phyloP scores from a whole-genome alignment of 345 rosid genomes.

The Salix dunnii region DNA sequence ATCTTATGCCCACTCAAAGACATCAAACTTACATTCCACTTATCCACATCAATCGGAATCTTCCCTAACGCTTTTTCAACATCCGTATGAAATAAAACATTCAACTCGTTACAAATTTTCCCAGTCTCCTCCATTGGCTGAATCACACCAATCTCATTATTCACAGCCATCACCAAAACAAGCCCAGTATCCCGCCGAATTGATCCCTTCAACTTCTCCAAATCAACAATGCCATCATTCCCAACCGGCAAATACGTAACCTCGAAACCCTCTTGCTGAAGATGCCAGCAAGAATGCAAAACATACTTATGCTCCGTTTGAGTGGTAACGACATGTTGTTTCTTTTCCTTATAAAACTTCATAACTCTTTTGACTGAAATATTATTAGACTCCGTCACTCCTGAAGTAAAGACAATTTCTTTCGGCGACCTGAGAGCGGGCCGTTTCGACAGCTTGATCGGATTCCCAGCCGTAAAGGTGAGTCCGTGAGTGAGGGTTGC shows the following conservation, averaged over 20 bases:
- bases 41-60: conserved; percentile 80
- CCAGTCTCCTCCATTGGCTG: conserved; percentile 96
- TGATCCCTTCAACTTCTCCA: conserved; percentile 54
- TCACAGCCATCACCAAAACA: conserved; percentile 91
- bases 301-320: conserved; percentile 99
- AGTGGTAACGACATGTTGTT: conserved; percentile 81
- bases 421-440: conserved; percentile 74
- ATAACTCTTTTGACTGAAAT: conserved; percentile 84
- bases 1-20: conserved; percentile 91
- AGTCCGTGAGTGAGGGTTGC: conserved; percentile 95
- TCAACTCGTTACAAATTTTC: conserved; percentile 67
- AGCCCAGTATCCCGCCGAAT: conserved; percentile 81
- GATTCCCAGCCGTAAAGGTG: conserved; percentile 98
- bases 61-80: conserved; percentile 96
- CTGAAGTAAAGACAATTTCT: conserved; percentile 86
- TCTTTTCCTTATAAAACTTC: conserved; percentile 90
- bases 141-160: conserved; percentile 92
- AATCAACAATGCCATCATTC: conserved; percentile 67
- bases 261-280: conserved; percentile 93
- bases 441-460: conserved; percentile 73
- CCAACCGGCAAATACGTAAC: conserved; percentile 80
- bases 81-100: conserved; percentile 82
- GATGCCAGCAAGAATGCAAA: conserved; percentile 85
- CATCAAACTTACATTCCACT: conserved; percentile 92
- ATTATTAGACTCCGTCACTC: conserved; percentile 93